Evolutionary conservation across 805 yeast genomes (phyloP).

Genomic region (Saccharomycopsis fermentans): DNA sequence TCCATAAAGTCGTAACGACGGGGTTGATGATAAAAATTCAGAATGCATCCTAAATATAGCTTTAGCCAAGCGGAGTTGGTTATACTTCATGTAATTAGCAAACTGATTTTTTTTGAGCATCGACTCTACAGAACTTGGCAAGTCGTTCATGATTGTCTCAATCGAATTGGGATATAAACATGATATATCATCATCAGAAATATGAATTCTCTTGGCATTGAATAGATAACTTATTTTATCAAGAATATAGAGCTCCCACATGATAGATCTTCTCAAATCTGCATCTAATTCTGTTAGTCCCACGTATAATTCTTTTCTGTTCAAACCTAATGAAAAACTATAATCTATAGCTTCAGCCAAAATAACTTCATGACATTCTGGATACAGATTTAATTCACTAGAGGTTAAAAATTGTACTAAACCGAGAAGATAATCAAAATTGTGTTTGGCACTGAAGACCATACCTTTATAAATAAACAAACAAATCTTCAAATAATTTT

Average conservation of each 20-base stretch:
- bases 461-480: neutral
- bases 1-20: neutral
- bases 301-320: constrained; percentile 1
- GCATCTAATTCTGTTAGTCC: constrained; percentile 2
- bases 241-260: constrained; percentile 6
- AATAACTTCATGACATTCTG: neutral
- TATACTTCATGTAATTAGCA: neutral
- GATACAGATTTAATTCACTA: neutral
- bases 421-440: neutral
- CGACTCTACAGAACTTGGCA: neutral
- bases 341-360: constrained; percentile 2
- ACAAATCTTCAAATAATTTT: constrained; percentile 1
- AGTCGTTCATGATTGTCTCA: neutral
- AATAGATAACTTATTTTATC: constrained; percentile 1
- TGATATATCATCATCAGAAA: constrained; percentile 6
- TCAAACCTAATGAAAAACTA: constrained; percentile 2
- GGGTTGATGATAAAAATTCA: constrained; percentile 1
- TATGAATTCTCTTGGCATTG: neutral
- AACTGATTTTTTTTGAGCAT: constrained; percentile 1
- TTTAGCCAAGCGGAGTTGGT: neutral
- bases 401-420: neutral
- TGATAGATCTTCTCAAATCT: constrained; percentile 2
- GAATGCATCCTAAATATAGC: neutral
- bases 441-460: neutral
- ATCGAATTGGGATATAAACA: constrained; percentile 5